Evolutionary conservation across 306 rosid species (phyloP), one percentile per base, ranked within the genome.

Genomic region (Quercus agrifolia): DNA sequence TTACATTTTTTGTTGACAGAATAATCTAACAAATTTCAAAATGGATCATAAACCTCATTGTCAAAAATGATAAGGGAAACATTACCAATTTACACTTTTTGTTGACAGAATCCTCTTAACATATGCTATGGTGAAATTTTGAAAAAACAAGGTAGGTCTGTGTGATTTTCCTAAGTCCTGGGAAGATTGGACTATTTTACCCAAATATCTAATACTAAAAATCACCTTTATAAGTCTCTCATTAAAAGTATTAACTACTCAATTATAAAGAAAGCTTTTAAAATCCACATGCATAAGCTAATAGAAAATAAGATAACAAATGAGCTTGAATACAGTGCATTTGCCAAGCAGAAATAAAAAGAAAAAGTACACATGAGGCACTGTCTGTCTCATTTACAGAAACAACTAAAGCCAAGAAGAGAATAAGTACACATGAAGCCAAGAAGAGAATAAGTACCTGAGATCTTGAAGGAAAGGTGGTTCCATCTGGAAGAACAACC

Each of bases 401-500:
- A 61, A 21, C 69, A 77, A 74, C 56, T 35, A 52, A 27, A 61
- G 35, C 57, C 73, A 67, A 46, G 27, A 46, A 68, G 77, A 44
- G 6, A 13, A 27, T 82, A 81, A 80, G 41, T 84, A 92, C 98
- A n/a, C n/a, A n/a, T n/a, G 6, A 62, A 70, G 73, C 57, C 73
- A 67, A 46, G 27, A 46, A 68, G 77, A 44, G 6, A 13, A 27
- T 82, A 81, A 80, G 41, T 84, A 92, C 98, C 99, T 95, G 99
- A 79, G 97, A 89, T 78, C 87, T 91, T 71, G 97, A 87, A 77
- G 97, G 99, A 83, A 90, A 87, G 46, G 97, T 89, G 77, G 99
- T 95, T 74, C 99, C 99, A 83, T 95, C 98, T 0, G 99, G 99
- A 85, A 95, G 99, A 84, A 95, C 99, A 79, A 88, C 91, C 99